Conservation (phyloP, 1,284 basidiomycete genomes). For the Afroboletus lepidellus region DNA sequence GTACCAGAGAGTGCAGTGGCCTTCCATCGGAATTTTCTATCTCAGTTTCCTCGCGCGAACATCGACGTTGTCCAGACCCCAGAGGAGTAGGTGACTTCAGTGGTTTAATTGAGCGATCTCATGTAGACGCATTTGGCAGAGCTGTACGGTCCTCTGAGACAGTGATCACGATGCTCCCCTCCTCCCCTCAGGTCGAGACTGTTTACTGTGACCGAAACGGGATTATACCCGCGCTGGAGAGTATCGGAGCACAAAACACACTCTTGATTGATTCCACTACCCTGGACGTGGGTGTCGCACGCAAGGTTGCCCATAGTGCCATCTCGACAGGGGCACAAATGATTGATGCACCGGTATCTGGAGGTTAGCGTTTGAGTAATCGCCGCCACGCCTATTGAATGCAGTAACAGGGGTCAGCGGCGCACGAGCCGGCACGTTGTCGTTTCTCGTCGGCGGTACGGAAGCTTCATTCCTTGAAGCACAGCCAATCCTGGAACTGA, state of each 20-base stretch:
- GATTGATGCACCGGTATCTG: conserved; percentile 90
- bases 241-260: conserved; percentile 44
- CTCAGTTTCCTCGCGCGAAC: conserved; percentile 55
- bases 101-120: conserved; percentile 10
- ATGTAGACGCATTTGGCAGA: conserved; percentile 36
- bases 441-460: conserved; percentile 87
- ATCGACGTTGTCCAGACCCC: conserved; percentile 60
- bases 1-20: conserved; percentile 54
- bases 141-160: conserved; percentile 62
- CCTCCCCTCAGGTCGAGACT: conserved; percentile 74
- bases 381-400: conserved; percentile 1
- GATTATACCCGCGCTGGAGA: conserved; percentile 57
- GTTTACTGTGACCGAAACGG: conserved; percentile 64
- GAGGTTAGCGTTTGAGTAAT: conserved; percentile 51
- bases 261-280: conserved; percentile 89
- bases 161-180: conserved; percentile 85
- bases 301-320: conserved; percentile 58
- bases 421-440: conserved; percentile 81
- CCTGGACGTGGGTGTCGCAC: conserved; percentile 74
- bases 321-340: conserved; percentile 63
- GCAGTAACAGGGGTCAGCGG: conserved; percentile 66
- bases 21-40: conserved; percentile 56
- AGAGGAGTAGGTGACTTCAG: conserved; percentile 55
- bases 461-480: conserved; percentile 59
- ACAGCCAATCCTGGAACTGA: conserved; percentile 59